phyloP scores from a whole-genome alignment of 441 rosid genomes.

The Populus hybrid region DNA sequence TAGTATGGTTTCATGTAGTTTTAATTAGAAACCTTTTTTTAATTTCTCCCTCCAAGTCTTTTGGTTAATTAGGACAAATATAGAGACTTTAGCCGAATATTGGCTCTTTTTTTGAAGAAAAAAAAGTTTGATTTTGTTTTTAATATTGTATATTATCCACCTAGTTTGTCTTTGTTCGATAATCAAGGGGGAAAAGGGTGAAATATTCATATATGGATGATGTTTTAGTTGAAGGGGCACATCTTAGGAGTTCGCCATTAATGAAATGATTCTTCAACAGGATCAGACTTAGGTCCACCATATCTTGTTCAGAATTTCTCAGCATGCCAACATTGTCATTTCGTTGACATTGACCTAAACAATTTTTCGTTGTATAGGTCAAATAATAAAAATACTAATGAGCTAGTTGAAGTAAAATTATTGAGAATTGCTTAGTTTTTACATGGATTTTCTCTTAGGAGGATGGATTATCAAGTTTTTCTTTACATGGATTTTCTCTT shows the following conservation, averaged over 20 bases:
- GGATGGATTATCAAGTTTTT: too few relatives aligned
- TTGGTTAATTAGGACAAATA: not conserved
- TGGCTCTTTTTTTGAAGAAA: not conserved
- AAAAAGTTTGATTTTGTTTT: not conserved
- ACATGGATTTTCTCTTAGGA: not conserved
- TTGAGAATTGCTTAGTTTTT: too few relatives aligned
- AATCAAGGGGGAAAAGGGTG: not conserved
- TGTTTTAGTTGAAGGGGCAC: not conserved
- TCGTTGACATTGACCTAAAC: slow-evolving; percentile 10
- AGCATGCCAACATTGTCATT: not conserved
- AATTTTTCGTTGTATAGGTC: not conserved
- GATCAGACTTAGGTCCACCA: slow-evolving; percentile 1
- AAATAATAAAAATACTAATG: not conserved
- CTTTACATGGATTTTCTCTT: not conserved
- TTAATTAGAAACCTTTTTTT: too few relatives aligned
- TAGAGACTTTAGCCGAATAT: not conserved
- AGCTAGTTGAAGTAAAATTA: not conserved
- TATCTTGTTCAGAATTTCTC: slow-evolving; percentile 9
- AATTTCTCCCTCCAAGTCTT: not conserved
- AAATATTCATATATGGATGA: not conserved
- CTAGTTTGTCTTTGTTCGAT: not conserved
- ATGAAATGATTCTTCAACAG: not conserved
- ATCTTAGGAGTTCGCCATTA: not conserved
- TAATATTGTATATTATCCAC: not conserved
- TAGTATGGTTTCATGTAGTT: not conserved